These are phyloP conservation scores for Aspergillus neotritici DNA, from an alignment of 2,329 filamentous ascomycete genomes.

Conservation along the genomic window DNA sequence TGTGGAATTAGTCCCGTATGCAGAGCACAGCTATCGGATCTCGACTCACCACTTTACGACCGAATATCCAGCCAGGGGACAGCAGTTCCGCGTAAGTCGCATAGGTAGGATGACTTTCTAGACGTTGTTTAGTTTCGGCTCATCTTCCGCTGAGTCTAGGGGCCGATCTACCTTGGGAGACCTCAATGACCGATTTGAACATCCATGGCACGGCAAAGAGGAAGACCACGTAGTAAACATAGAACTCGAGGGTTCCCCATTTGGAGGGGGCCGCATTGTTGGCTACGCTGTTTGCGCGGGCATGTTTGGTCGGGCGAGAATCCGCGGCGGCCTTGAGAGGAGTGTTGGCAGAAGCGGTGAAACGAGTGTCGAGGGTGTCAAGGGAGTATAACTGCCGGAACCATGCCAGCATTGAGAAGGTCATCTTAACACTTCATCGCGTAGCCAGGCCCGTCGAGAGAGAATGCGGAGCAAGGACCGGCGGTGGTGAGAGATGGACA, in stretches of 20 bases:
- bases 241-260: conserved; percentile 87
- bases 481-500: conserved; percentile 1
- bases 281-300: conserved; percentile 34
- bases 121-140: conserved; percentile 6
- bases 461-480: conserved; percentile 7
- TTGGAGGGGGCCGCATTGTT: conserved; percentile 56
- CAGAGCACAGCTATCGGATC: neutral
- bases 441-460: conserved; percentile 10
- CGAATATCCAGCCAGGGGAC: conserved; percentile 82
- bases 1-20: neutral
- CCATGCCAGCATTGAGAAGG: conserved; percentile 38
- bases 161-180: conserved; percentile 66
- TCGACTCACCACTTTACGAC: conserved; percentile 70
- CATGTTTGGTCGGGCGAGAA: conserved; percentile 31
- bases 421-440: conserved; percentile 39
- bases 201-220: conserved; percentile 67
- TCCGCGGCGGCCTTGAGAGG: conserved; percentile 57
- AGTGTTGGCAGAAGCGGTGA: conserved; percentile 64
- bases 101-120: conserved; percentile 78
- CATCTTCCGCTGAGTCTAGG: neutral
- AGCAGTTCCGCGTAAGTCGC: conserved; percentile 65
- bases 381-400: conserved; percentile 56
- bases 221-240: conserved; percentile 69
- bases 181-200: conserved; percentile 83
- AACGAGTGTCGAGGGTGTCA: conserved; percentile 64